Evolutionary conservation across 176 grass and related monocot genomes (phyloP).

Genomic region (Chloris gayana): DNA sequence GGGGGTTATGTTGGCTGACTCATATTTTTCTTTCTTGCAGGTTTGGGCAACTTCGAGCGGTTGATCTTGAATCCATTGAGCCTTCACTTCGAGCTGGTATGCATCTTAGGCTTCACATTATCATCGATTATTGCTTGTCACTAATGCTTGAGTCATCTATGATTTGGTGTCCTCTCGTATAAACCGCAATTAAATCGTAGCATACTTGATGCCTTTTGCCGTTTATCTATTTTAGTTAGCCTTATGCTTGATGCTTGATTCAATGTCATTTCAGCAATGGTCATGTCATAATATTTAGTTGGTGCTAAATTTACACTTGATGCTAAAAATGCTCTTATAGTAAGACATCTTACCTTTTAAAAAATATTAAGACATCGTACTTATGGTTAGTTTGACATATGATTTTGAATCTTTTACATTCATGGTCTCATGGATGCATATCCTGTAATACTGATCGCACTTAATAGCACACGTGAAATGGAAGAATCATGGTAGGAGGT

Average conservation of each 20-base stretch:
- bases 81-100: constrained; percentile 88
- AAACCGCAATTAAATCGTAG: background rate
- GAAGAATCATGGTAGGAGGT: constrained; percentile 13
- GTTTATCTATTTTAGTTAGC: background rate
- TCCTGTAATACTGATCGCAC: background rate
- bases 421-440: background rate
- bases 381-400: background rate
- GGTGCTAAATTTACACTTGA: background rate
- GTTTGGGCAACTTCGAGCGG: constrained; percentile 82
- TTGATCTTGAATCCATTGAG: constrained; percentile 75
- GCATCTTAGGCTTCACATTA: constrained; percentile 26
- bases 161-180: background rate
- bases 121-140: constrained; percentile 13
- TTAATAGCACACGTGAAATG: constrained; percentile 12
- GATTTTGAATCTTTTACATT: constrained; percentile 7
- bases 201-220: background rate
- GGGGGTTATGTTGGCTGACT: background rate
- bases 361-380: background rate
- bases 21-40: constrained; percentile 30
- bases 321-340: background rate
- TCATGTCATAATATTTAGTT: background rate
- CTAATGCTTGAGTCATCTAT: background rate
- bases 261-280: background rate
- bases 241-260: background rate
- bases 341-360: background rate